Evolutionary conservation across 495 filamentous ascomycete genomes (phyloP).

Genomic region (Elasticomyces elasticus): DNA sequence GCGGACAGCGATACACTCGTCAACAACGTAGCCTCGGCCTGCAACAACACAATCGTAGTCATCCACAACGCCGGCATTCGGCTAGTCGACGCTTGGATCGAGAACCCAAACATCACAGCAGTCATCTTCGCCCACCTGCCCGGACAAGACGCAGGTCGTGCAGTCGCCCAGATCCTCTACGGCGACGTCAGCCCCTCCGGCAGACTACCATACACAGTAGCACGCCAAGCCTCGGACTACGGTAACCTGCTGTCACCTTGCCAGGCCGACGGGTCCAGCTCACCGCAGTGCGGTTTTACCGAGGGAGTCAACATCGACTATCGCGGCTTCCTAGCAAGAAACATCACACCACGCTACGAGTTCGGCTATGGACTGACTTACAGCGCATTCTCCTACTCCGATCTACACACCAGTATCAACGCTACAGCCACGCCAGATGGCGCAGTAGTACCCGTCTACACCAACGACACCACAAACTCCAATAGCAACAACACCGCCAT

Average conservation of each 20-base stretch:
- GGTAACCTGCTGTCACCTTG: conserved; percentile 10
- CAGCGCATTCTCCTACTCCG: conserved; percentile 5
- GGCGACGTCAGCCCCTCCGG: conserved; percentile 21
- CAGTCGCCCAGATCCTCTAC: conserved; percentile 22
- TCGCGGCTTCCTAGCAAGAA: conserved; percentile 18
- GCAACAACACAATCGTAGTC: conserved; percentile 26
- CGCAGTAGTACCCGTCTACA: conserved; percentile 6
- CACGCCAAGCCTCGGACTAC: conserved; percentile 18
- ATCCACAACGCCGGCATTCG: conserved; percentile 27
- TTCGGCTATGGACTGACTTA: conserved; percentile 23
- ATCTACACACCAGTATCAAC: conserved; percentile 8
- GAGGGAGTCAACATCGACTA: conserved; percentile 30
- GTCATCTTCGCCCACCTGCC: conserved; percentile 25
- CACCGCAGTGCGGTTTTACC: conserved; percentile 21
- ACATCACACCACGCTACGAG: conserved; percentile 24
- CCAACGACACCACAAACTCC: conserved; percentile 9
- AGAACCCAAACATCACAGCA: conserved; percentile 28
- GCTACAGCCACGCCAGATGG: conserved; percentile 5
- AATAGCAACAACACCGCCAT: conserved; percentile 21
- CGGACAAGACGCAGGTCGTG: conserved; percentile 24
- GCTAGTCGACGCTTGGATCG: conserved; percentile 25
- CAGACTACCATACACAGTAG: conserved; percentile 23
- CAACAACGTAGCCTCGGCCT: conserved; percentile 20
- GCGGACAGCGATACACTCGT: conserved; percentile 19
- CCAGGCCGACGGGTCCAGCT: conserved; percentile 1